Base-by-base conservation (phyloP, 2,329 filamentous ascomycete genomes). In the Aspergillus sp. region DNA sequence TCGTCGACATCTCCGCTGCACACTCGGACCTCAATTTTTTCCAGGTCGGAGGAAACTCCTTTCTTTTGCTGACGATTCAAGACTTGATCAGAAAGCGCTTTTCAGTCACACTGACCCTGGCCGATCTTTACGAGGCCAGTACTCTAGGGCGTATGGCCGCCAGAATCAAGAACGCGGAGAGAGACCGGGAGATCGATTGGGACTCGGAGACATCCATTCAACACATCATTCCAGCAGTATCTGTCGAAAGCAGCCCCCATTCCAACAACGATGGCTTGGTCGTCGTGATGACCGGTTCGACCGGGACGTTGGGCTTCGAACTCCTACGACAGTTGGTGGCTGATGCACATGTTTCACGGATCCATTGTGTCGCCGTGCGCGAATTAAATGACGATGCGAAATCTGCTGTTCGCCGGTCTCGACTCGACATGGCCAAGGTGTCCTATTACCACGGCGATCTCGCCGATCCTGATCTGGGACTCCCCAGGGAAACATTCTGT, bases 11-110 rank as follows among this genome's bases (percentile, higher is more conserved):
- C 5, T 36, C 39, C 7, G 12, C 12, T 12, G 29, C 20, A 7
- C 29, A 36, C 6, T 9, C 52, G 61, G 52, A 14, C 20, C 24
- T 46, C n/a, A 32, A 50, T n/a, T 51, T 31, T n/a, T 54, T 39
- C 24, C 32, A 53, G 24, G 45, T n/a, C 10, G 54, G 54, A 22
- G 54, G 54, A 49, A 49, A 52, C 11, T 52, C 55, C 26, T 39
- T 55, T 26, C 45, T 56, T 14, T 52, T 50, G 36, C 50, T 26
- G 52, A 20, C 22, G 22, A 49, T 18, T 42, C 52, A 53, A 46
- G 14, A 14, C 14, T 14, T 20, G 32, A 47, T 46, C 36, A 46
- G 20, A 36, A 24, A 24, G 22, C 18, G 9, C 9, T 54, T 54
- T 20, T 12, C 12, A 10, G 20, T 39, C 3, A 26, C 52, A 12